Conservation (phyloP, 768 basidiomycete species). For the Punctularia strigosozonata region DNA sequence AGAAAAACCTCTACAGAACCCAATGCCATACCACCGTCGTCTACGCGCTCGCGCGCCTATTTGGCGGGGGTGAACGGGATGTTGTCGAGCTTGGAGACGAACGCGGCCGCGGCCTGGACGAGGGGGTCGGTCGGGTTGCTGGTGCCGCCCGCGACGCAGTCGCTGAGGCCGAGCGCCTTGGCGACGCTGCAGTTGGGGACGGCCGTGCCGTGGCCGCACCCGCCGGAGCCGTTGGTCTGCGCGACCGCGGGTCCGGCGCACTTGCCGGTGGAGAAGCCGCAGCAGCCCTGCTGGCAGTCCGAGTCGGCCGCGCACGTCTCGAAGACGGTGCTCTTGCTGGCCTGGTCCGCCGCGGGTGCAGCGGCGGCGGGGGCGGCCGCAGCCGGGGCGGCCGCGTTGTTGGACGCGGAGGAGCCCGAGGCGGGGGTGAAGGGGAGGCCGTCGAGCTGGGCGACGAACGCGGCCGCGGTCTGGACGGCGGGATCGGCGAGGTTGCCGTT, state of each 20-base stretch:
- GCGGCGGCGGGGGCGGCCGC: not conserved
- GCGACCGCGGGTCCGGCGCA: slow-evolving; percentile 13
- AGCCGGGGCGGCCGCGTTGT: not conserved
- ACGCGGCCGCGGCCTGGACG: too few species aligned
- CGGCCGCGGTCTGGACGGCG: too few species aligned
- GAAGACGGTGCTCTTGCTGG: slow-evolving; percentile 10
- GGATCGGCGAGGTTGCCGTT: too few species aligned
- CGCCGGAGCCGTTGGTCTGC: slow-evolving; percentile 11
- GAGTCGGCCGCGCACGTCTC: slow-evolving; percentile 9
- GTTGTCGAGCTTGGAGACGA: too few species aligned
- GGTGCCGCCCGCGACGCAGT: too few species aligned
- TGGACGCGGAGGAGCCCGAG: not conserved
- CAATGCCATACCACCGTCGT: too few species aligned
- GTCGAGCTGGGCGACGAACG: slow-evolving; percentile 1
- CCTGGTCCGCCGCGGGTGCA: slow-evolving; percentile 1
- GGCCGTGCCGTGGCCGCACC: slow-evolving; percentile 11
- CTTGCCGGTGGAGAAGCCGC: slow-evolving; percentile 12
- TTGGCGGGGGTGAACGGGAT: too few species aligned
- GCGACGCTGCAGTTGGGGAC: slow-evolving; percentile 12
- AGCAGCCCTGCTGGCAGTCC: slow-evolving; percentile 12
- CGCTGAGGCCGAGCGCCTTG: slow-evolving; percentile 1
- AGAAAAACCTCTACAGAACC: too few species aligned
- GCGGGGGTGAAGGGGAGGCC: not conserved
- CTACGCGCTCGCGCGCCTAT: too few species aligned
- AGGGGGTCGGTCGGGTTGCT: too few species aligned